A percentile compares a stretch with the other conserved stretches of the same genome.
Evolutionary conservation across 2,329 filamentous ascomycete species (phyloP).

Genomic region (Alternaria dauci): DNA sequence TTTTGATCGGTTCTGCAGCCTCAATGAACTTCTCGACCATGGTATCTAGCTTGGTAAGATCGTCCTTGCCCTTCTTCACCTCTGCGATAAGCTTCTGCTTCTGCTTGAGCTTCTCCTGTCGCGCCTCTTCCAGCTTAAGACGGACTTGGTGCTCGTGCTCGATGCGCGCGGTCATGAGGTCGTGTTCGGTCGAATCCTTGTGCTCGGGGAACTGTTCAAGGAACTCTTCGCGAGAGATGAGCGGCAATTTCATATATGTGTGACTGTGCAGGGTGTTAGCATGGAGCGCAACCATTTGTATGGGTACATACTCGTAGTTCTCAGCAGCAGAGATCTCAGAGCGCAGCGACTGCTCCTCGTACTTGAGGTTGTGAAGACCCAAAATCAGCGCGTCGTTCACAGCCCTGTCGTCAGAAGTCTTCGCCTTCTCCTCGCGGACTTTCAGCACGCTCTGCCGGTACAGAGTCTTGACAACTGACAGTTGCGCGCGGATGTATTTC

Average conservation of each 20-base stretch:
- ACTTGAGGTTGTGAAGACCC: conserved; percentile 93
- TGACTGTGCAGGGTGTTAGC: conserved; percentile 65
- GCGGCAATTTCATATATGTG: conserved; percentile 83
- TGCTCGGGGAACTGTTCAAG: conserved; percentile 78
- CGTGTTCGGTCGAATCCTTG: conserved; percentile 74
- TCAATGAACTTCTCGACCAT: conserved; percentile 95
- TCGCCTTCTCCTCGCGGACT: conserved; percentile 83
- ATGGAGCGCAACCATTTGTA: neutral
- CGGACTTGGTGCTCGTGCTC: conserved; percentile 88
- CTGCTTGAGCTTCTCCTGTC: conserved; percentile 69
- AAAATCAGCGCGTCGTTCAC: conserved; percentile 92
- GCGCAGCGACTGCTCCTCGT: conserved; percentile 89
- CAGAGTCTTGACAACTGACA: conserved; percentile 68
- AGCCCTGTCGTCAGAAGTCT: conserved; percentile 85
- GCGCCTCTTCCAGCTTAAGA: conserved; percentile 82
- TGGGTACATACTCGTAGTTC: conserved; percentile 78
- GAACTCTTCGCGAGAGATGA: conserved; percentile 86
- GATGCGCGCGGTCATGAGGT: conserved; percentile 88
- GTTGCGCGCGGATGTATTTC: conserved; percentile 78
- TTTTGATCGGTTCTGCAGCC: conserved; percentile 87
- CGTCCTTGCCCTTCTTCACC: conserved; percentile 93
- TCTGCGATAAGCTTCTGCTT: conserved; percentile 74
- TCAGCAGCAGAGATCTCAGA: conserved; percentile 92
- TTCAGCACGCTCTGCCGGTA: conserved; percentile 83
- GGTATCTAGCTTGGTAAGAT: conserved; percentile 87